These are phyloP conservation scores for Cercospora brassicicola DNA, from an alignment of 2,329 filamentous ascomycete species.

Conservation along the genomic window DNA sequence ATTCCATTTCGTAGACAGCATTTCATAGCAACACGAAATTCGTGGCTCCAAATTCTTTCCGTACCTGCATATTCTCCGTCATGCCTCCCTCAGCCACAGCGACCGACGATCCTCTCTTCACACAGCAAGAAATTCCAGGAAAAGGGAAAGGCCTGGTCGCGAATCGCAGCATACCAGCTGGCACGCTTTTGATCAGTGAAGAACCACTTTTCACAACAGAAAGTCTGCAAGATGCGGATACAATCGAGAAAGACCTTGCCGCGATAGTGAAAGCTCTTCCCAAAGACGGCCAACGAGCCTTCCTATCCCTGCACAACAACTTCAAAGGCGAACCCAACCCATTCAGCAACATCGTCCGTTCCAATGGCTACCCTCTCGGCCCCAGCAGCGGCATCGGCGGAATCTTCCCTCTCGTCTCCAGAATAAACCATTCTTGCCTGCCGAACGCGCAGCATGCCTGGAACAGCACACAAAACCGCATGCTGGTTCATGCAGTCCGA, in stretches of 20 bases:
- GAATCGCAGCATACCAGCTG: constrained; percentile 39
- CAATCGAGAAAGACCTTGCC: constrained; percentile 27
- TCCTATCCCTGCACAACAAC: constrained; percentile 38
- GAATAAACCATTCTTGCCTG: constrained; percentile 44
- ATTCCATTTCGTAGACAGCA: background rate
- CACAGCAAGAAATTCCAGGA: constrained; percentile 27
- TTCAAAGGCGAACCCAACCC: constrained; percentile 30
- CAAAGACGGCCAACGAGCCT: constrained; percentile 33
- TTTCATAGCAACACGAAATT: background rate
- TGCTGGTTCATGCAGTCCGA: constrained; percentile 39
- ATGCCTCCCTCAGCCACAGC: constrained; percentile 3
- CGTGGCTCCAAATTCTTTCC: background rate
- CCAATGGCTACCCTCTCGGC: constrained; percentile 38
- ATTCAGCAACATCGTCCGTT: constrained; percentile 39
- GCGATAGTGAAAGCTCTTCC: constrained; percentile 28
- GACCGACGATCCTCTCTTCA: constrained; percentile 14
- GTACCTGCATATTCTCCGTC: background rate
- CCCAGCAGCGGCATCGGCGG: constrained; percentile 32
- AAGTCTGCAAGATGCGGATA: constrained; percentile 24
- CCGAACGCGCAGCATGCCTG: constrained; percentile 42
- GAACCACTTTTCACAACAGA: constrained; percentile 41
- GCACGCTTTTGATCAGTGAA: constrained; percentile 46
- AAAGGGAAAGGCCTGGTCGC: constrained; percentile 48
- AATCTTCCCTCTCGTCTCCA: constrained; percentile 40
- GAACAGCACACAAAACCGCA: constrained; percentile 33